Evolutionary conservation across 805 yeast genomes (phyloP).

Genomic region (Ascoidea rubescens): DNA sequence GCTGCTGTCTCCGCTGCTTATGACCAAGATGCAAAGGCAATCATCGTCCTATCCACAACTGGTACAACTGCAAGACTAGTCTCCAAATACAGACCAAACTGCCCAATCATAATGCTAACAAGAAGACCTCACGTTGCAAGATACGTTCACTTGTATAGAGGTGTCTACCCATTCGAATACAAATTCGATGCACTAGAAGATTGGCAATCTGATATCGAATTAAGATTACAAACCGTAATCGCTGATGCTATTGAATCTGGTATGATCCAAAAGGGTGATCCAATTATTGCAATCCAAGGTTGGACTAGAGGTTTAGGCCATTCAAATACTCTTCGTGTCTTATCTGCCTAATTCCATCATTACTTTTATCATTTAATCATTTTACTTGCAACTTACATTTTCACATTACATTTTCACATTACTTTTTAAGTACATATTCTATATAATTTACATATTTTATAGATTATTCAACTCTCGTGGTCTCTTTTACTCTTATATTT

Average conservation of each 20-base stretch:
- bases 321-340: conserved; percentile 94
- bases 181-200: conserved; percentile 40
- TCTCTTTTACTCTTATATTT: neutral
- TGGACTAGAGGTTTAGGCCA: conserved; percentile 98
- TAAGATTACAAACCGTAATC: conserved; percentile 87
- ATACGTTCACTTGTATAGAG: conserved; percentile 92
- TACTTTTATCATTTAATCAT: neutral
- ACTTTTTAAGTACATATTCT: too few relatives aligned
- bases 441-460: too few relatives aligned
- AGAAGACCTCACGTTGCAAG: conserved; percentile 90
- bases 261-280: conserved; percentile 75
- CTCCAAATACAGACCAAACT: conserved; percentile 94
- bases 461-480: too few relatives aligned
- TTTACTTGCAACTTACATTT: neutral
- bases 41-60: conserved; percentile 87
- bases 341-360: conserved; percentile 43
- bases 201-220: conserved; percentile 96
- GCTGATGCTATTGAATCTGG: conserved; percentile 79
- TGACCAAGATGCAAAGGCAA: conserved; percentile 95
- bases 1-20: conserved; percentile 94
- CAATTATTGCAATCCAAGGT: conserved; percentile 92
- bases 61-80: conserved; percentile 93
- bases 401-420: neutral
- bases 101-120: conserved; percentile 96
- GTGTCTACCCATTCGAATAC: conserved; percentile 95